Base-by-base conservation (phyloP, 2,329 filamentous ascomycete species). In the Chaetomium sp. region DNA sequence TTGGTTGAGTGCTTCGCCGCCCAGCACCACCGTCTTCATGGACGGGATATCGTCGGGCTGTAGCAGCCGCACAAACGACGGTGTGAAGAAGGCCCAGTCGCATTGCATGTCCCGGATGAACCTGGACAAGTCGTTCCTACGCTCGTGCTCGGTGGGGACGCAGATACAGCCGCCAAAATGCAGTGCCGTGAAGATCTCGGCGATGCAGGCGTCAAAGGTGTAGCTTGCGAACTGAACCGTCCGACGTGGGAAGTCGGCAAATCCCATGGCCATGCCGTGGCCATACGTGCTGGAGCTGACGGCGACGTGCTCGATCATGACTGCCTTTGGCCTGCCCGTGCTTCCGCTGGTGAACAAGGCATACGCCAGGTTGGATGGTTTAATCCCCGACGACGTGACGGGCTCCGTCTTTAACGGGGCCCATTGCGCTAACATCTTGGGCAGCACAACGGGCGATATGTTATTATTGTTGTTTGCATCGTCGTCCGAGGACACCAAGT, bases 261-360 rank as follows among this genome's bases (percentile, higher is more conserved):
- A 27, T 0, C 55, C 12, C 38, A 51, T 42, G 38, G 44, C 47
- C 7, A 40, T 14, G 27, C 49, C 55, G 38, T 52, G 56, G 27
- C 35, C 45, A 19, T 37, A 38, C 8, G 49, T 45, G 40, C 62
- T 63, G 4, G 62, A 61, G 49, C 57, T 54, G 9, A 64, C 19
- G 1, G 60, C 52, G 32, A 49, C 33, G 47, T 68, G 66, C 51
- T 59, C 54, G 48, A 66, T 58, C 37, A 78, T 69, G 27, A 78
- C 74, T 32, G 76, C 77, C 66, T 79, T 79, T 7, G 76, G 77
- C 38, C 67, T 65, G 7, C 77, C 77, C 0, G 77, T 79, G 36
- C 74, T 79, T 14, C 77, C 77, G 10, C 76, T 79, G 27, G 77
- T 79, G 63, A 78, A 79, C 62, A 79, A 74, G 60, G 77, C 74